A percentile compares a stretch with the other conserved stretches of the same genome.
Conservation (phyloP, 1,284 basidiomycete genomes). For the Puccinia hordei region DNA sequence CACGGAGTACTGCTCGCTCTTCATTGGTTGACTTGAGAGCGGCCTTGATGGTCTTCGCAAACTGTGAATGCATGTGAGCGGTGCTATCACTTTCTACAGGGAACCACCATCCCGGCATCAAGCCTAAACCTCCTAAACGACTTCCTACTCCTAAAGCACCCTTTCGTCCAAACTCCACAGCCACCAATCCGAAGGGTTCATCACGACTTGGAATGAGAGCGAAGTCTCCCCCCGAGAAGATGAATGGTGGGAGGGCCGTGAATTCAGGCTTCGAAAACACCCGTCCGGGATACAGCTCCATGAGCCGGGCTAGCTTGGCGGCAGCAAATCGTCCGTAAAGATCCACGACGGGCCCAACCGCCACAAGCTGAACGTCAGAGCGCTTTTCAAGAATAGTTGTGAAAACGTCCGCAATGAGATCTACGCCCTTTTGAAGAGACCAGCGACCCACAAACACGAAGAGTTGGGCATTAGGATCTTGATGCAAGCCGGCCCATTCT, state of each 20-base stretch:
- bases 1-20: conserved; percentile 84
- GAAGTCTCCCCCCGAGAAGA: conserved; percentile 91
- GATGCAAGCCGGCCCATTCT: conserved; percentile 87
- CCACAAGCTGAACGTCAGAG: conserved; percentile 78
- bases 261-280: conserved; percentile 92
- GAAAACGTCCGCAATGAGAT: conserved; percentile 90
- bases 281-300: conserved; percentile 90
- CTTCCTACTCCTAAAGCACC: conserved; percentile 90
- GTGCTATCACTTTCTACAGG: conserved; percentile 81
- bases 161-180: conserved; percentile 90
- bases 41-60: conserved; percentile 89
- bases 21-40: conserved; percentile 85
- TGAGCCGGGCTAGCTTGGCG: conserved; percentile 82
- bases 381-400: conserved; percentile 82
- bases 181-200: conserved; percentile 89
- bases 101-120: conserved; percentile 84
- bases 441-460: conserved; percentile 94
- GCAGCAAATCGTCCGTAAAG: conserved; percentile 89
- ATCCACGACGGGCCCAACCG: conserved; percentile 89
- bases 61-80: conserved; percentile 88
- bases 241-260: conserved; percentile 83
- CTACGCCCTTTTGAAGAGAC: conserved; percentile 89
- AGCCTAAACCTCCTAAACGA: conserved; percentile 84
- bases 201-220: conserved; percentile 83
- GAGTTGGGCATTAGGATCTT: conserved; percentile 81